Evolutionary conservation across 2,329 filamentous ascomycete genomes (phyloP), one percentile per base, ranked within the genome.

Genomic region (Cordyceps farinosa): DNA sequence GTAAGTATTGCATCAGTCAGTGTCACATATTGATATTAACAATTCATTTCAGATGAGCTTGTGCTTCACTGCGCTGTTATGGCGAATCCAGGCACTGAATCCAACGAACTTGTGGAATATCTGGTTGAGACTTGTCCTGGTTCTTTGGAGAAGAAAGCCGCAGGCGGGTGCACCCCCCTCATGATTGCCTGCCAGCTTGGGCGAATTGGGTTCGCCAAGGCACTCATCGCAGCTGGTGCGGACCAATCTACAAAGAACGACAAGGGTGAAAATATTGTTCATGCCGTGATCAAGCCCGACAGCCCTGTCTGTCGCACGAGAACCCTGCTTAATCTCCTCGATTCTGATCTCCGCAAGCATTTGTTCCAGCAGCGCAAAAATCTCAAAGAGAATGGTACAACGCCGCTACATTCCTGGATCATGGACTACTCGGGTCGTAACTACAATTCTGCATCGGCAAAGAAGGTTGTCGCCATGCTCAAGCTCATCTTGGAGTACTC

Each of bases 21-120:
- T 44, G 32, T 13, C 50, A 7, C 3, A 5, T n/a, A 11, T 9
- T n/a, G 2, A n/a, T 32, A 45, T n/a, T 60, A 15, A 60, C 29
- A 5, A 34, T 34, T 48, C 2, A 11, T 52, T 56, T 32, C 10
- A 61, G 59, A 82, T 70, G 83, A 88, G 59, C 76, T 90, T 48
- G 81, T 85, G 10, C 82, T 93, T 2, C 89, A 92, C 70, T 87
- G 84, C 66, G 88, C 86, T 1, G 77, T 91, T 6, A 71, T 86
- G 69, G 80, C 79, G 27, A 66, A 73, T 22, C 70, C 70, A 8
- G 70, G 68, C 13, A 68, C 75, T 1, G 70, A 80, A 3, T 79
- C 84, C 0, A 75, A 82, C 22, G 77, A 79, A 38, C 73, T 92
- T 5, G 78, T 95, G 42, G 78, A 86, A 62, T 90, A 91, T 67